Evolutionary conservation across 2,329 filamentous ascomycete species (phyloP), one percentile per base, ranked within the genome.

Genomic region (Cadophora gregata): DNA sequence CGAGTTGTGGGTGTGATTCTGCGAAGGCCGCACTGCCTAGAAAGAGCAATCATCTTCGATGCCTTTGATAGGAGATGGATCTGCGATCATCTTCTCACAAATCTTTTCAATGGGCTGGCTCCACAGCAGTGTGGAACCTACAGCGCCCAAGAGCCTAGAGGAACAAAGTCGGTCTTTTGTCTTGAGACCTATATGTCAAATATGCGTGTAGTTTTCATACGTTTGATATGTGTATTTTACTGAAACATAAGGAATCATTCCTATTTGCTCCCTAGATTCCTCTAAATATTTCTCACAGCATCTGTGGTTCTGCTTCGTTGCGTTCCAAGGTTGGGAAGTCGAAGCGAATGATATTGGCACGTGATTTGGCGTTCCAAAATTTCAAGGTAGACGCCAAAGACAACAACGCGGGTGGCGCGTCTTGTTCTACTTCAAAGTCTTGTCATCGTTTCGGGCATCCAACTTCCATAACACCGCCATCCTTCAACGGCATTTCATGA

Each of bases 351-450:
- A 8, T 0, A 56, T 56, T n/a, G n/a, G n/a, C 53, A 56, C 29
- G 53, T 56, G 53, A 5, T 56, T 36, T 56, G 53, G 53, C 53
- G 53, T 56, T 38, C 19, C 2, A 31, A 36, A 56, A 36, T 36
- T 24, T 8, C n/a, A n/a, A 56, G 53, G 31, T 31, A 38, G 4
- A 8, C 31, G 53, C 53, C 31, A 24, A 56, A 4, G 9, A 56
- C 53, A 56, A 36, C 53, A 36, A 56, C 53, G 53, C 53, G 53
- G n/a, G 27, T 19, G 19, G 53, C 31, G n/a, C 29, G 38, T 42
- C 14, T 19, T 4, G 38, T 56, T 56, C 53, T 3, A 33, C n/a
- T 33, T 25, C 16, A 12, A 55, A 21, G 4, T 24, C n/a, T 4
- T 24, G 29, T 56, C 53, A 56, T 21, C 31, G 5, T 24, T 56